Conservation (phyloP, 495 filamentous ascomycete genomes). For the Aspergillus bertholletiae region DNA sequence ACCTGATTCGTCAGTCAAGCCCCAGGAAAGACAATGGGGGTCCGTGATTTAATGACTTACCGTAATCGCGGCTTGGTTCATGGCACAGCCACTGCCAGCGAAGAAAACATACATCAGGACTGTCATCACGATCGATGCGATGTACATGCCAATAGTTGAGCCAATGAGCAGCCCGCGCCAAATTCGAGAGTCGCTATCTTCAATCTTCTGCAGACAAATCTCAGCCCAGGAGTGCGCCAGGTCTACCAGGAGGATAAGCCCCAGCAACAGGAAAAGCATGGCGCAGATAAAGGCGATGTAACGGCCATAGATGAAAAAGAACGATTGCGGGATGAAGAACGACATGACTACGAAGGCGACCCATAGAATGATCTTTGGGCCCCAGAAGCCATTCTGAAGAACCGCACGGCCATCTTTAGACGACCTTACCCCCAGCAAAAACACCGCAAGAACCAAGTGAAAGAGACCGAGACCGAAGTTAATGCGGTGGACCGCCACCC, state of each 20-base stretch:
- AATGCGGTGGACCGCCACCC: constrained; percentile 93
- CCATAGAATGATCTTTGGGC: constrained; percentile 83
- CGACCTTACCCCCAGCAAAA: constrained; percentile 81
- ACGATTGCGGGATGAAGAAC: constrained; percentile 91
- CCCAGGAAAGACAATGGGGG: neutral
- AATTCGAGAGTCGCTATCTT: constrained; percentile 74
- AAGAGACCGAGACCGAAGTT: constrained; percentile 96
- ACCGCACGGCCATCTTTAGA: constrained; percentile 84
- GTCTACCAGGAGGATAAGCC: constrained; percentile 89
- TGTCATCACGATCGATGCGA: constrained; percentile 86
- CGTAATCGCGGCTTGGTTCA: constrained; percentile 83
- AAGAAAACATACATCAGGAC: constrained; percentile 98
- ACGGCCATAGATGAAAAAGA: constrained; percentile 95
- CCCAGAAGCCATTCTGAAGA: constrained; percentile 95
- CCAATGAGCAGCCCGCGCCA: constrained; percentile 88
- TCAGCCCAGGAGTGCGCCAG: constrained; percentile 98
- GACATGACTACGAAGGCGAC: constrained; percentile 79
- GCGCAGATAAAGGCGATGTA: constrained; percentile 87
- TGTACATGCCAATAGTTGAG: constrained; percentile 91
- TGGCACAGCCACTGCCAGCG: constrained; percentile 73
- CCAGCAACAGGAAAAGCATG: constrained; percentile 90
- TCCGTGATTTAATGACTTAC: constrained; percentile 32
- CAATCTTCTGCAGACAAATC: constrained; percentile 90
- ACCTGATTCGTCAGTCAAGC: constrained; percentile 44
- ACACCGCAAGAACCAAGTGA: constrained; percentile 77